Percentiles rank a stretch among this genome's conserved stretches.
Conservation (phyloP, 768 basidiomycete species). For the Suillus subaureus region DNA sequence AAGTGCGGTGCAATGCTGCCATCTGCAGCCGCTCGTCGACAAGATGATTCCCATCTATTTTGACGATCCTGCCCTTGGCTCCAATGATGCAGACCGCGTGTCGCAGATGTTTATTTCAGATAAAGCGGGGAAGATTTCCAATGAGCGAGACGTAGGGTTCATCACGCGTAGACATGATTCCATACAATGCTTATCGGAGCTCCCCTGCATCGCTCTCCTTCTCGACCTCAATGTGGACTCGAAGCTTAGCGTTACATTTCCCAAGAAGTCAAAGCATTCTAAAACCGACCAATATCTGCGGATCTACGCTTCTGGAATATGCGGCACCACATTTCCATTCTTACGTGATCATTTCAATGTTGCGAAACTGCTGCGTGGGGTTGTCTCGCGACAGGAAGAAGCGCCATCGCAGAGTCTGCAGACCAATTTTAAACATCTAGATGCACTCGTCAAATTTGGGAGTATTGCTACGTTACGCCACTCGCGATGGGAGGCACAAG, state of each 20-base stretch:
- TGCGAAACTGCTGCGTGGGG: background rate
- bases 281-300: background rate
- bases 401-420: background rate
- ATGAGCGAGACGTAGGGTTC: background rate
- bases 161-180: background rate
- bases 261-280: background rate
- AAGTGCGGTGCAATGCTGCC: constrained; percentile 19
- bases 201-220: constrained; percentile 7
- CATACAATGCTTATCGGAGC: background rate
- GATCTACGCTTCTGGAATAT: background rate
- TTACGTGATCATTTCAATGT: background rate
- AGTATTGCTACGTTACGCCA: background rate
- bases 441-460: background rate
- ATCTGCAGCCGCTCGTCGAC: constrained; percentile 14
- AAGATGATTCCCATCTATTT: constrained; percentile 20
- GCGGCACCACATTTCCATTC: background rate
- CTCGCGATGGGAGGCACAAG: background rate
- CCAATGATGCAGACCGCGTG: background rate
- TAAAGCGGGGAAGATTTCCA: constrained; percentile 6
- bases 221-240: constrained; percentile 1
- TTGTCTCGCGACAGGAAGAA: background rate
- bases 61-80: constrained; percentile 4
- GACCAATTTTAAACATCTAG: background rate
- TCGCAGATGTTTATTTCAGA: constrained; percentile 25
- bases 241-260: background rate